These are phyloP conservation scores for Aspergillus intermedius DNA, from an alignment of 2,329 filamentous ascomycete genomes.

Conservation along the genomic window DNA sequence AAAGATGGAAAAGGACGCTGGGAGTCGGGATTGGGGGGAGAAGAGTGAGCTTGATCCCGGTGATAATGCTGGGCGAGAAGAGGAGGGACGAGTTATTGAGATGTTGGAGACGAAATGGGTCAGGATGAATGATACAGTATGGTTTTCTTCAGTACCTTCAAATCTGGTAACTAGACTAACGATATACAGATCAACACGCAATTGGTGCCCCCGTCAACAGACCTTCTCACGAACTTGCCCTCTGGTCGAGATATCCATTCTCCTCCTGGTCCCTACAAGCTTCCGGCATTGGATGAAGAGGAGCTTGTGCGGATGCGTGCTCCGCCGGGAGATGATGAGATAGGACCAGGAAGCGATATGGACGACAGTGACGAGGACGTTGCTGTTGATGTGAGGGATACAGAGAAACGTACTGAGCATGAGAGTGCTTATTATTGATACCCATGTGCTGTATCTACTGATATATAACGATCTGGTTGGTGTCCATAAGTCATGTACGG, in stretches of 20 bases:
- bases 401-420: slow-evolving; percentile 31
- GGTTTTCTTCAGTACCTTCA: slow-evolving; percentile 18
- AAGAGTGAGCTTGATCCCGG: slow-evolving; percentile 44
- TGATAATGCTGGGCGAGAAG: slow-evolving; percentile 72
- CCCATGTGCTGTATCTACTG: slow-evolving; percentile 4
- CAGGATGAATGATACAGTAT: slow-evolving; percentile 85
- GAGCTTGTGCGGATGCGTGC: slow-evolving; percentile 55
- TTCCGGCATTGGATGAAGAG: slow-evolving; percentile 59
- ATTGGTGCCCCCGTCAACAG: slow-evolving; percentile 61
- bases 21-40: slow-evolving; percentile 30
- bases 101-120: slow-evolving; percentile 86
- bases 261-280: slow-evolving; percentile 59
- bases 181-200: slow-evolving; percentile 67
- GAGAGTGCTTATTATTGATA: slow-evolving; percentile 31
- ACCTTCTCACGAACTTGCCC: slow-evolving; percentile 71
- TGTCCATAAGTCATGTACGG: background rate
- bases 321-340: slow-evolving; percentile 46
- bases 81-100: slow-evolving; percentile 78
- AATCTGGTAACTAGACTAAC: background rate
- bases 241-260: slow-evolving; percentile 78
- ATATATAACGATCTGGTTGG: background rate
- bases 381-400: slow-evolving; percentile 11
- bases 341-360: slow-evolving; percentile 31
- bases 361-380: slow-evolving; percentile 40
- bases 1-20: slow-evolving; percentile 61